Evolutionary conservation across 768 basidiomycete species (phyloP), one percentile per base, ranked within the genome.

Genomic region (Serendipita indica): DNA sequence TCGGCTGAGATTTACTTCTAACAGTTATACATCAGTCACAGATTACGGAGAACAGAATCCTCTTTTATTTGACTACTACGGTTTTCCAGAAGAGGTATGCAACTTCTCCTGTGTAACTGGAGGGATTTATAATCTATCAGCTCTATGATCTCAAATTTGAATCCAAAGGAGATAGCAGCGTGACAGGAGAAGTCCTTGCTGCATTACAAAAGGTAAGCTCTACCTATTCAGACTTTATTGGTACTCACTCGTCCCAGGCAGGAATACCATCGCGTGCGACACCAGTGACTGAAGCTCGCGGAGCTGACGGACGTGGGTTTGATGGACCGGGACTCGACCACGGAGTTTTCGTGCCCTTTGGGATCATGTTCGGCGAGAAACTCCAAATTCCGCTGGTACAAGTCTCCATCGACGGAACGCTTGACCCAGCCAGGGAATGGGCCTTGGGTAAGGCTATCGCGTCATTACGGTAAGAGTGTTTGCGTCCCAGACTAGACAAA

Each of bases 21-120:
- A 28, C 18, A 12, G 18, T 43, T 39, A 39, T 28, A 20, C 59
- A 33, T 18, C 62, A 85, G 86, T 88, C 22, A 81, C 84, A 33
- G 83, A 89, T 66, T 89, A 88, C 62, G 83, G 81, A 3, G 79
- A 82, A 60, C 78, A 81, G 63, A 87, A 88, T 63, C 85, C 86
- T 2, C 70, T 89, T 16, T 66, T 86, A 37, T 79, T 79, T 74
- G 86, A 88, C 65, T 88, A 86, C 66, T 86, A 77, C 65, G 81
- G 81, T 2, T 89, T 89, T 65, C 72, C 73, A 3, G 20, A 59
- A 5, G 63, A 64, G 58, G 63, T 64, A 49, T 16, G 57, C 39
- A 5, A 30, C n/a, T 16, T 18, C 3, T 30, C 71, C 72, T 14
- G 59, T 49, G n/a, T 14, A 39, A 12, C 20, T 6, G 18, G 3